These are phyloP conservation scores for Sistotremastrum niveocremeum DNA, from an alignment of 768 basidiomycete species.

Conservation along the genomic window DNA sequence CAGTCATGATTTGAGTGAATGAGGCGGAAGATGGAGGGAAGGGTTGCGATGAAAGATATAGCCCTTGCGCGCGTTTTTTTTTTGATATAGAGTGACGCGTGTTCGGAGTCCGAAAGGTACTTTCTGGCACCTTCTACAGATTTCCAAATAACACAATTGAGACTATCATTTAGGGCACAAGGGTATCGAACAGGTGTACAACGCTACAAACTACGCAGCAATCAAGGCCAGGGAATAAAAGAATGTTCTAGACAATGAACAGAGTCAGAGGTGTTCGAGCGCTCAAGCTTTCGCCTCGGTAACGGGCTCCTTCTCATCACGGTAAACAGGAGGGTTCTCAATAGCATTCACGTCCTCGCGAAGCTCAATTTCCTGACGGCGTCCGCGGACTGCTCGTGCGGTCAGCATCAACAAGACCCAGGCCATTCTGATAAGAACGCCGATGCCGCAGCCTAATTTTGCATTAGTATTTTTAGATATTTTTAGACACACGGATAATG, in stretches of 20 bases:
- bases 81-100: neutral
- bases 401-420: slow-evolving; percentile 56
- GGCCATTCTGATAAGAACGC: slow-evolving; percentile 69
- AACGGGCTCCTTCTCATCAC: too few species aligned
- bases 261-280: too few species aligned
- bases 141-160: neutral
- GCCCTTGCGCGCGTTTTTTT: neutral
- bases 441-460: slow-evolving; percentile 61
- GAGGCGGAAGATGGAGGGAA: neutral
- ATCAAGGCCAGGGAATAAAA: too few species aligned
- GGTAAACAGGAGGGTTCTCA: slow-evolving; percentile 11
- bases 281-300: too few species aligned
- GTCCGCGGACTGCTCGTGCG: slow-evolving; percentile 40
- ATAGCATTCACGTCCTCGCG: slow-evolving; percentile 25
- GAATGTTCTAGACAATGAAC: too few species aligned
- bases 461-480: slow-evolving; percentile 1
- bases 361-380: slow-evolving; percentile 16
- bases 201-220: too few species aligned
- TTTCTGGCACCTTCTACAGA: slow-evolving; percentile 2
- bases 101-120: neutral
- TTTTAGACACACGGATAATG: neutral
- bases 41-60: neutral
- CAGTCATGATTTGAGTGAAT: slow-evolving; percentile 48
- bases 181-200: too few species aligned
- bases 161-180: too few species aligned